These are phyloP conservation scores for Epichloe brachyelytri DNA, from an alignment of 2,329 filamentous ascomycete species.

Conservation along the genomic window DNA sequence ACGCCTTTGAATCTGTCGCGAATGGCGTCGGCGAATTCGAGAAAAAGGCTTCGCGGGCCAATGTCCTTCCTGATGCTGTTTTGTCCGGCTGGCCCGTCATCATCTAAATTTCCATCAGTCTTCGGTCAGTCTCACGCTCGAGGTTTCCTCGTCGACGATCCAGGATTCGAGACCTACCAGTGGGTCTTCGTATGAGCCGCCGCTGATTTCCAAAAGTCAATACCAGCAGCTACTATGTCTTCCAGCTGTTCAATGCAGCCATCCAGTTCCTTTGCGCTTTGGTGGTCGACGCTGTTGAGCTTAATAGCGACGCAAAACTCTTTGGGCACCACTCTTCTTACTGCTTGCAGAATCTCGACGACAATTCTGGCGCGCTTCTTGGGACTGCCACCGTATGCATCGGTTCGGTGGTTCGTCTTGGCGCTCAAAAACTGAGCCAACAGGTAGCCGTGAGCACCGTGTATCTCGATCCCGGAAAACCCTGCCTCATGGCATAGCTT, in stretches of 20 bases:
- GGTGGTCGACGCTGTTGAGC: conserved; percentile 45
- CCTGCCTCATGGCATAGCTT: conserved; percentile 32
- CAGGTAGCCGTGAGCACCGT: conserved; percentile 44
- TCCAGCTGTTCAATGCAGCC: conserved; percentile 46
- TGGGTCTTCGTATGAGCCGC: conserved; percentile 46
- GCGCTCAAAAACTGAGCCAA: conserved; percentile 41
- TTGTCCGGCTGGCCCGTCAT: not conserved
- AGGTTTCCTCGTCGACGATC: not conserved
- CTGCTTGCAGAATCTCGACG: conserved; percentile 33
- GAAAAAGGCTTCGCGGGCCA: conserved; percentile 51
- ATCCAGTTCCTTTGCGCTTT: conserved; percentile 28
- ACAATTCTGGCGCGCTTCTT: conserved; percentile 35
- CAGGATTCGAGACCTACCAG: conserved; percentile 17
- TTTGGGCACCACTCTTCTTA: conserved; percentile 23
- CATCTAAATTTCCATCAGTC: not conserved
- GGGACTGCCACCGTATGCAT: conserved; percentile 41
- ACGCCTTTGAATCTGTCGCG: conserved; percentile 30
- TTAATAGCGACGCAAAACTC: conserved; percentile 40
- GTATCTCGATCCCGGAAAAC: conserved; percentile 32
- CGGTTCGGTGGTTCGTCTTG: conserved; percentile 36
- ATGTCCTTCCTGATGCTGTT: conserved; percentile 20
- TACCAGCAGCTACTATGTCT: conserved; percentile 30
- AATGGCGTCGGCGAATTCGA: conserved; percentile 47
- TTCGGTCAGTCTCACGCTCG: not conserved
- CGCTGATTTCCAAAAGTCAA: conserved; percentile 61